Percentiles rank a stretch among this genome's conserved stretches.
phyloP scores from a whole-genome alignment of 768 basidiomycete species.

The Tephrocybe sp. region DNA sequence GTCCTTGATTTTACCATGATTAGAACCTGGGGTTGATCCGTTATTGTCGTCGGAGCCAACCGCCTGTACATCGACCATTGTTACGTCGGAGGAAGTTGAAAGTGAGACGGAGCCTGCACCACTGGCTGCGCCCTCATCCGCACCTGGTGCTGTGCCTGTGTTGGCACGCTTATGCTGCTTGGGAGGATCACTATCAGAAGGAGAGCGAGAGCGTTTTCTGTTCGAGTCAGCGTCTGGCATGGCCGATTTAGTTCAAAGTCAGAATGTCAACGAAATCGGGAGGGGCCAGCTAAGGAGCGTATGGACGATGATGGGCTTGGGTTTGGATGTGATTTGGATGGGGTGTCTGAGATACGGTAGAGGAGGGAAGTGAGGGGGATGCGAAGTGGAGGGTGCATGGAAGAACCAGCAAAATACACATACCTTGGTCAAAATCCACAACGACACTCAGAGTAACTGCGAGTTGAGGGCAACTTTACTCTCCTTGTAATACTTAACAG shows the following conservation, averaged over 20 bases:
- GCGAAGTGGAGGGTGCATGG: constrained; percentile 50
- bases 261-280: constrained; percentile 33
- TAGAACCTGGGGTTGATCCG: constrained; percentile 53
- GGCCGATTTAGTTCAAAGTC: constrained; percentile 56
- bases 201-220: constrained; percentile 86
- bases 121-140: constrained; percentile 62
- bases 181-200: constrained; percentile 77
- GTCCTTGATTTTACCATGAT: constrained; percentile 44
- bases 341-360: constrained; percentile 50
- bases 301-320: constrained; percentile 35
- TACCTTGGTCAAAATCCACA: constrained; percentile 18
- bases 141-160: constrained; percentile 63
- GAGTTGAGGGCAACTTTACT: too few species aligned
- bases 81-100: constrained; percentile 55
- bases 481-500: too few species aligned
- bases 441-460: not conserved
- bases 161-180: constrained; percentile 85
- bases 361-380: constrained; percentile 58
- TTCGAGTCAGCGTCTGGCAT: constrained; percentile 87
- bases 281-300: constrained; percentile 43
- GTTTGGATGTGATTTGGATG: constrained; percentile 33
- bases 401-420: constrained; percentile 25
- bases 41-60: constrained; percentile 56
- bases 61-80: constrained; percentile 61
- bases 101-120: constrained; percentile 45